A percentile compares a stretch with the other conserved stretches of the same genome.
phyloP scores from a whole-genome alignment of 2,329 filamentous ascomycete species.

The Pezicula neosporulosa region DNA sequence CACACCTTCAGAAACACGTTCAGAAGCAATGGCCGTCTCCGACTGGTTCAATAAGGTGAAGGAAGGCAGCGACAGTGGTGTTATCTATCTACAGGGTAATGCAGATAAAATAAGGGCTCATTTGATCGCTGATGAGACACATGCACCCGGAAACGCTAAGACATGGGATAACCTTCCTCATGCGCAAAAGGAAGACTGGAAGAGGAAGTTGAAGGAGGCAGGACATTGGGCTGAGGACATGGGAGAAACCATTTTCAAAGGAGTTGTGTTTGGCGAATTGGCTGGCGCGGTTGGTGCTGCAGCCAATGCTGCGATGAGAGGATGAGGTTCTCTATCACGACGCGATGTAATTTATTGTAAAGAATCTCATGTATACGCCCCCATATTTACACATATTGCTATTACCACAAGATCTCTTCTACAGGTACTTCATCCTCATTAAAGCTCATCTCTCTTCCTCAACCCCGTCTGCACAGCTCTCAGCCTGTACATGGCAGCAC shows the following conservation, averaged over 20 bases:
- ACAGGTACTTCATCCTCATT: background rate
- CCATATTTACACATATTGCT: no score
- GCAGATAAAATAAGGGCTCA: slow-evolving; percentile 13
- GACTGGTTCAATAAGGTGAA: slow-evolving; percentile 3
- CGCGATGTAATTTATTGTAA: no score
- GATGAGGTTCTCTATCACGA: background rate
- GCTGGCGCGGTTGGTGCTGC: slow-evolving; percentile 21
- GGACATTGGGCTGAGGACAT: slow-evolving; percentile 29
- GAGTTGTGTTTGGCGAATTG: slow-evolving; percentile 29
- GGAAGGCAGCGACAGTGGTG: slow-evolving; percentile 7
- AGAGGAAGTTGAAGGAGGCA: slow-evolving; percentile 24
- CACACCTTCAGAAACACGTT: background rate
- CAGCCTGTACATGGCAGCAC: slow-evolving; percentile 46
- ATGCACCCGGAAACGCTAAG: slow-evolving; percentile 18
- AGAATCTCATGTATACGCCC: no score
- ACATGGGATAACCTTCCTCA: slow-evolving; percentile 25
- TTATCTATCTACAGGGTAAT: slow-evolving; percentile 7
- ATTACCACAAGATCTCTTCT: background rate
- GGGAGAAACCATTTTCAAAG: slow-evolving; percentile 26
- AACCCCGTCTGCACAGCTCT: slow-evolving; percentile 27
- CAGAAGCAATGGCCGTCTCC: background rate
- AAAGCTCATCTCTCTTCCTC: slow-evolving; percentile 42
- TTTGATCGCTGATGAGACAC: slow-evolving; percentile 19
- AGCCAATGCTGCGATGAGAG: slow-evolving; percentile 8
- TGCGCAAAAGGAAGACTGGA: slow-evolving; percentile 25